These are phyloP conservation scores for Passalora sequoiae DNA, from an alignment of 2,329 filamentous ascomycete genomes.

Conservation along the genomic window DNA sequence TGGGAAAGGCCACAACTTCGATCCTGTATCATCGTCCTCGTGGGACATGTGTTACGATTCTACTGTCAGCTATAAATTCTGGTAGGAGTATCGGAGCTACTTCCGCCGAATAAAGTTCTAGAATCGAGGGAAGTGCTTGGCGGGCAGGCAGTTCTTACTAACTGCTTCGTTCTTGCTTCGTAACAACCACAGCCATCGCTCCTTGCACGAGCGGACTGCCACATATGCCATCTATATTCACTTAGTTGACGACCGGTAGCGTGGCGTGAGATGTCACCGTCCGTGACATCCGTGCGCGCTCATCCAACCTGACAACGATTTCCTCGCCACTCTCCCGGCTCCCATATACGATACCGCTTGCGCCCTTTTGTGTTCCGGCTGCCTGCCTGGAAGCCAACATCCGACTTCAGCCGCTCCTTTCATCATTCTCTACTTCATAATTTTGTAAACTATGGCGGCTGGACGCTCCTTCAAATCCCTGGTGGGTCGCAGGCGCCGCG, in stretches of 20 bases:
- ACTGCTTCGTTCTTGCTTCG: too few species aligned
- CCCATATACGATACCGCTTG: slow-evolving; percentile 1
- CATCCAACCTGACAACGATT: slow-evolving; percentile 6
- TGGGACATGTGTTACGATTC: too few species aligned
- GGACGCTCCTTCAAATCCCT: slow-evolving; percentile 57
- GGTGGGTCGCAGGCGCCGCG: slow-evolving; percentile 62
- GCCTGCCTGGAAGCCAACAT: background rate
- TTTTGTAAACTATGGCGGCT: slow-evolving; percentile 42
- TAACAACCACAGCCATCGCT: background rate
- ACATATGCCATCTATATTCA: background rate
- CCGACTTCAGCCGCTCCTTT: slow-evolving; percentile 11
- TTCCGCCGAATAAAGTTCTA: too few species aligned
- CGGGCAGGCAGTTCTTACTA: too few species aligned
- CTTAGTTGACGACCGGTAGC: background rate
- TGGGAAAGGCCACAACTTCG: too few species aligned
- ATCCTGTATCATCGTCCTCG: too few species aligned
- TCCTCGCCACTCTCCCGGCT: slow-evolving; percentile 5
- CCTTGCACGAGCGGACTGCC: slow-evolving; percentile 4
- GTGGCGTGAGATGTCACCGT: slow-evolving; percentile 9
- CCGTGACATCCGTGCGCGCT: slow-evolving; percentile 8
- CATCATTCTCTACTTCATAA: slow-evolving; percentile 7
- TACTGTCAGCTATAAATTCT: too few species aligned
- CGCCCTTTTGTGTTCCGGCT: slow-evolving; percentile 3
- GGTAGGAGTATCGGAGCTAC: too few species aligned
- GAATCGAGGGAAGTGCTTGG: too few species aligned